Evolutionary conservation across 2,329 filamentous ascomycete species (phyloP).

Genomic region (Alternaria ventricosa): DNA sequence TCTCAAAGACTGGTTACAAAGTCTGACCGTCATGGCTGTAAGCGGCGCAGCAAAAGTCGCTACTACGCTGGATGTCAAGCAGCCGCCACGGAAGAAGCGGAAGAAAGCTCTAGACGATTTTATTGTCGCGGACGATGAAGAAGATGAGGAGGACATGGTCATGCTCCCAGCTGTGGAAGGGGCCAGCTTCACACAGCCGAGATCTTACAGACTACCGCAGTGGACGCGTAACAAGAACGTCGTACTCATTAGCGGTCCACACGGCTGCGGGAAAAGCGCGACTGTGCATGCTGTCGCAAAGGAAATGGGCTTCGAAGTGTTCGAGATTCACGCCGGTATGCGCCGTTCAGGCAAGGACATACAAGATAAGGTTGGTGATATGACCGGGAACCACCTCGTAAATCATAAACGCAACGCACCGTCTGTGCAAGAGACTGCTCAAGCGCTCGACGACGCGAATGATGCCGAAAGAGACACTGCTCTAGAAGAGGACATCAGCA

Average conservation of each 20-base stretch:
- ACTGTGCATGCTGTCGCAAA: slow-evolving; percentile 90
- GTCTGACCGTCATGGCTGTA: slow-evolving; percentile 77
- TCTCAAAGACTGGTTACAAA: slow-evolving; percentile 81
- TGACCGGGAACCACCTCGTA: slow-evolving; percentile 95
- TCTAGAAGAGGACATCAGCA: slow-evolving; percentile 65
- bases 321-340: slow-evolving; percentile 88
- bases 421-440: slow-evolving; percentile 32
- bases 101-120: slow-evolving; percentile 56
- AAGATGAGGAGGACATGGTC: slow-evolving; percentile 58
- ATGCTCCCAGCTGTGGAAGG: slow-evolving; percentile 72
- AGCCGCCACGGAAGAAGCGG: slow-evolving; percentile 65
- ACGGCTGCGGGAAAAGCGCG: slow-evolving; percentile 92
- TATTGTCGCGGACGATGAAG: slow-evolving; percentile 42
- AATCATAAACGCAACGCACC: slow-evolving; percentile 52
- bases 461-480: slow-evolving; percentile 51
- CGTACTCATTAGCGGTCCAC: slow-evolving; percentile 86
- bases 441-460: slow-evolving; percentile 41
- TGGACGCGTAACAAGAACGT: slow-evolving; percentile 66
- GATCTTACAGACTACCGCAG: slow-evolving; percentile 43
- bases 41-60: slow-evolving; percentile 57
- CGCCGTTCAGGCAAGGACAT: slow-evolving; percentile 89
- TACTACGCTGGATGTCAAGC: slow-evolving; percentile 24
- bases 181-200: slow-evolving; percentile 53
- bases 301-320: slow-evolving; percentile 90
- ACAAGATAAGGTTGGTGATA: slow-evolving; percentile 90